These are phyloP conservation scores for Neotropicomus parvogracilis DNA, from an alignment of 1,284 basidiomycete species.

Conservation along the genomic window DNA sequence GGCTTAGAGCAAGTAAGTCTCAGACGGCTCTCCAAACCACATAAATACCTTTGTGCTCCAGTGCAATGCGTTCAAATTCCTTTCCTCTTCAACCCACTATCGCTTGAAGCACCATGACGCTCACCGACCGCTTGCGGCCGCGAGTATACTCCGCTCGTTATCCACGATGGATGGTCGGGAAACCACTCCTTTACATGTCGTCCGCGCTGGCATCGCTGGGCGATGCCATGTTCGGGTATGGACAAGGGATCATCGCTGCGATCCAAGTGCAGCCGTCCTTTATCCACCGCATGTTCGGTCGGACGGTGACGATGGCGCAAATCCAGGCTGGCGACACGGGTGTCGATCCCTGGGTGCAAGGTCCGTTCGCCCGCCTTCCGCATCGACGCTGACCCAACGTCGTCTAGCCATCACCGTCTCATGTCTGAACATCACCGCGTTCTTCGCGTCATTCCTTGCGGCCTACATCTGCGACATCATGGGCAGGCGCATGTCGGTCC, in stretches of 20 bases:
- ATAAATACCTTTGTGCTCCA: slow-evolving; percentile 23
- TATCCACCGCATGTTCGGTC: slow-evolving; percentile 46
- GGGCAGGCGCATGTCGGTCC: slow-evolving; percentile 47
- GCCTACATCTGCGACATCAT: slow-evolving; percentile 50
- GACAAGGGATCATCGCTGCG: slow-evolving; percentile 50
- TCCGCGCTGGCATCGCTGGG: slow-evolving; percentile 52
- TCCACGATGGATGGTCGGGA: slow-evolving; percentile 50
- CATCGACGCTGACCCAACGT: neutral
- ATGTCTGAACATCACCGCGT: slow-evolving; percentile 49
- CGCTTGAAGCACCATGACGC: slow-evolving; percentile 20
- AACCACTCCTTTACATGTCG: slow-evolving; percentile 46
- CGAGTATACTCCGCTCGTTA: slow-evolving; percentile 44
- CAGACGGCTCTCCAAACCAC: slow-evolving; percentile 2
- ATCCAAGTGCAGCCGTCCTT: slow-evolving; percentile 53
- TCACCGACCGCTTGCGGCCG: slow-evolving; percentile 32
- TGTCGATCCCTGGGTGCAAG: slow-evolving; percentile 46
- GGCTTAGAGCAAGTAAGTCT: slow-evolving; percentile 21
- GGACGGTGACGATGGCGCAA: slow-evolving; percentile 40
- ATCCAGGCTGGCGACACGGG: slow-evolving; percentile 42
- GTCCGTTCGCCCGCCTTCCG: slow-evolving; percentile 27
- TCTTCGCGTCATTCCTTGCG: slow-evolving; percentile 43
- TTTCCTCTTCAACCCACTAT: slow-evolving; percentile 7
- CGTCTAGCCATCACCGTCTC: slow-evolving; percentile 49
- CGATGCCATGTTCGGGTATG: slow-evolving; percentile 55
- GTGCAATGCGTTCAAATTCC: neutral